Conservation (phyloP, 139 green algal species). For the Chlamydomonas incerta region DNA sequence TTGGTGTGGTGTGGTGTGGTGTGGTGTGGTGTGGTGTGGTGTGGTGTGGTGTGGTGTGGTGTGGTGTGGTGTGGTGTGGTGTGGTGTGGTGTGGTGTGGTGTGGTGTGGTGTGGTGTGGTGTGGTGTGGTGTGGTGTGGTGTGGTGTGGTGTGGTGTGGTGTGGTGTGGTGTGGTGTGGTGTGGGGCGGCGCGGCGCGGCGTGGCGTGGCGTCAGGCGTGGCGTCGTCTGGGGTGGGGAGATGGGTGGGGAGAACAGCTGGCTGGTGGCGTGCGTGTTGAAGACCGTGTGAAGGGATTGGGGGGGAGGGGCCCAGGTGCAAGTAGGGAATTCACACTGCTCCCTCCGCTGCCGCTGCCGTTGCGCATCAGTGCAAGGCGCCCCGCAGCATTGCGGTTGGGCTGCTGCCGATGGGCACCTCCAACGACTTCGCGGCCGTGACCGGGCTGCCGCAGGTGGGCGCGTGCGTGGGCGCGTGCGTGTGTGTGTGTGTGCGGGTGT, state of each 20-base stretch:
- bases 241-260: no score
- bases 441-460: slow-evolving; percentile 55
- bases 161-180: background rate
- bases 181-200: no score
- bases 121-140: background rate
- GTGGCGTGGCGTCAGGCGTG: no score
- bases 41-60: background rate
- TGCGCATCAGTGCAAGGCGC: background rate
- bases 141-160: background rate
- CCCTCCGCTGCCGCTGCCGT: no score
- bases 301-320: no score
- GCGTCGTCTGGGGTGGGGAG: no score
- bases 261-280: no score
- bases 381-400: slow-evolving; percentile 35
- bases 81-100: background rate
- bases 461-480: background rate
- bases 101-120: background rate
- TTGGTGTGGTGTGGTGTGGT: background rate
- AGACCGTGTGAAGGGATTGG: no score
- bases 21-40: background rate
- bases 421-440: slow-evolving; percentile 64
- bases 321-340: no score
- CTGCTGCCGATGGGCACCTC: slow-evolving; percentile 62
- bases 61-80: background rate
- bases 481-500: background rate